A percentile compares a stretch with the other conserved stretches of the same genome.
phyloP scores from a whole-genome alignment of 352 stramenopile species.

The Phytophthora crassamura region DNA sequence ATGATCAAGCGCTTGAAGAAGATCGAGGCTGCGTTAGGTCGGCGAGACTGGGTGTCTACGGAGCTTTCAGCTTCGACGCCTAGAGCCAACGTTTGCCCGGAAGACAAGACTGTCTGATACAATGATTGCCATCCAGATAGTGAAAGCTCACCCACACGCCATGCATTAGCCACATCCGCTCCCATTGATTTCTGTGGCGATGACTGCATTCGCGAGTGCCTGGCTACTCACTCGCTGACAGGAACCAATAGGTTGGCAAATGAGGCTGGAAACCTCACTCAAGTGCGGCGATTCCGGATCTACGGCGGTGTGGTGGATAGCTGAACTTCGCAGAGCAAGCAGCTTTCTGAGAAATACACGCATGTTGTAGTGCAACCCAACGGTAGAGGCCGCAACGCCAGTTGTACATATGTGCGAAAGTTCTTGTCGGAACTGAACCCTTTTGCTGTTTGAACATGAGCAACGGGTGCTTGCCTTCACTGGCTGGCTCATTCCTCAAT shows the following conservation, averaged over 20 bases:
- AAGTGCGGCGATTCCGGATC: too few relatives aligned
- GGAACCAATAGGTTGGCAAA: too few relatives aligned
- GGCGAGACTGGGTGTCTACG: constrained; percentile 22
- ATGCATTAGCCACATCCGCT: too few relatives aligned
- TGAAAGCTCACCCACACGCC: too few relatives aligned
- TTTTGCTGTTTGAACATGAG: constrained; percentile 31
- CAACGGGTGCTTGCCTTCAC: constrained; percentile 5
- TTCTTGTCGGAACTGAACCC: constrained; percentile 10
- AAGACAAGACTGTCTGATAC: constrained; percentile 1
- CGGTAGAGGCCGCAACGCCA: constrained; percentile 3
- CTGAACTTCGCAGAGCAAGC: too few relatives aligned
- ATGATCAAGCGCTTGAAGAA: constrained; percentile 51
- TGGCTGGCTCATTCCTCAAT: constrained; percentile 22
- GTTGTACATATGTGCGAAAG: not conserved
- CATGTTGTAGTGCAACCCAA: not conserved
- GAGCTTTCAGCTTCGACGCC: not conserved
- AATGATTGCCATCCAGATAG: too few relatives aligned
- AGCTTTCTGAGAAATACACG: not conserved
- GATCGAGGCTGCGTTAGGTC: constrained; percentile 30
- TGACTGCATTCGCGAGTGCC: too few relatives aligned
- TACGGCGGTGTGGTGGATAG: too few relatives aligned
- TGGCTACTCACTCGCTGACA: too few relatives aligned
- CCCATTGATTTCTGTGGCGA: too few relatives aligned
- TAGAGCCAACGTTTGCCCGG: constrained; percentile 7
- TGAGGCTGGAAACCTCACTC: too few relatives aligned